Evolutionary conservation across 1,139 yeast species (phyloP).

Genomic region (Meyerozyma guilliermondii): DNA sequence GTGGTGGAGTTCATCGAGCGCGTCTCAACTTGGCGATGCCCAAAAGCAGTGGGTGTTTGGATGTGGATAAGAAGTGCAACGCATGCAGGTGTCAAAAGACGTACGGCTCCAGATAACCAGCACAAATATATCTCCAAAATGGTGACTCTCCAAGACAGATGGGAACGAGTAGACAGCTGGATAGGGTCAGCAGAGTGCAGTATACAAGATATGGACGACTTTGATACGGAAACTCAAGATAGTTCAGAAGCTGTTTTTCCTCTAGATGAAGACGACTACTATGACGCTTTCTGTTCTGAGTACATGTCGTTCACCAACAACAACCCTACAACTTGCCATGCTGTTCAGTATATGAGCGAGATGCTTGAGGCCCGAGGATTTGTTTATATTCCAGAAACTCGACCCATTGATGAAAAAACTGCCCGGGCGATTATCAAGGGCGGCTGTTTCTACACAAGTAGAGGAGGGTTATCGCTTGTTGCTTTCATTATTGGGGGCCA

Average conservation of each 20-base stretch:
- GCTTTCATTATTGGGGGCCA: constrained; percentile 38
- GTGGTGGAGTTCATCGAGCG: constrained; percentile 50
- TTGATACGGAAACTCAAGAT: not conserved
- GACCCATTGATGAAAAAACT: constrained; percentile 15
- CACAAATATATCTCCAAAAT: not conserved
- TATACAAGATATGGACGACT: not conserved
- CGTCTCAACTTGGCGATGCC: not conserved
- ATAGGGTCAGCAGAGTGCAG: not conserved
- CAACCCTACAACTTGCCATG: constrained; percentile 42
- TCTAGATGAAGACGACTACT: not conserved
- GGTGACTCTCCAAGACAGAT: not conserved
- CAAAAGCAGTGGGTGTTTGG: not conserved
- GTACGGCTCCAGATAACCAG: not conserved
- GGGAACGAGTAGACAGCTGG: not conserved
- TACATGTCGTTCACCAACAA: constrained; percentile 35
- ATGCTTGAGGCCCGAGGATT: constrained; percentile 27
- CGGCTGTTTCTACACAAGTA: constrained; percentile 26
- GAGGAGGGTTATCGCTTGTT: constrained; percentile 33
- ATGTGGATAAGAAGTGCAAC: not conserved
- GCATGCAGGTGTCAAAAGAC: not conserved
- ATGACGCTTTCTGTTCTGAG: constrained; percentile 18
- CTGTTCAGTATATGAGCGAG: constrained; percentile 22
- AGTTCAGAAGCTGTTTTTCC: not conserved
- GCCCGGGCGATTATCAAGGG: constrained; percentile 15
- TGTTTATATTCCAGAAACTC: constrained; percentile 23